Conservation (phyloP, 371 early-diverging fungal genomes). For the Gilbertella persicaria region DNA sequence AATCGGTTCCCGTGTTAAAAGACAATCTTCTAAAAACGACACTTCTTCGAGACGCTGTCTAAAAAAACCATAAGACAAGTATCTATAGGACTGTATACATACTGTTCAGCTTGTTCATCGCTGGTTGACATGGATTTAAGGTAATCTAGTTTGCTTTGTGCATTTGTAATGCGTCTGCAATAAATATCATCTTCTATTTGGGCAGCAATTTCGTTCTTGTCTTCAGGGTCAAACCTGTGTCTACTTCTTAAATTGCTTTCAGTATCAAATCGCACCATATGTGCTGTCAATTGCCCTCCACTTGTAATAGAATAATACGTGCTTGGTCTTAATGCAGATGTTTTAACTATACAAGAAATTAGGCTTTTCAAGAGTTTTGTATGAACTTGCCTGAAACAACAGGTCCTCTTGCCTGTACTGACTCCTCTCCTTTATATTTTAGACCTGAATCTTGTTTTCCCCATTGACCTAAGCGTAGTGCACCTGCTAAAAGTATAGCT, state of each 20-base stretch:
- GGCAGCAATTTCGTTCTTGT: constrained; percentile 18
- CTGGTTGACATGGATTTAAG: constrained; percentile 8
- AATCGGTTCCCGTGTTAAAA: constrained; percentile 10
- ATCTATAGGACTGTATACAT: not conserved
- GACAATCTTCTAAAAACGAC: constrained; percentile 21
- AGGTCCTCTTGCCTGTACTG: constrained; percentile 26
- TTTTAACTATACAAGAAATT: constrained; percentile 10
- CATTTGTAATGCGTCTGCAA: constrained; percentile 20
- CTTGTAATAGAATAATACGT: constrained; percentile 34
- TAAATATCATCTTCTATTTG: constrained; percentile 37
- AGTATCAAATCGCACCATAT: constrained; percentile 29
- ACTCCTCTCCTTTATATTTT: constrained; percentile 27
- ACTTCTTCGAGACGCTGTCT: constrained; percentile 24
- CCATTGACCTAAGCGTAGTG: constrained; percentile 40
- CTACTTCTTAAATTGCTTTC: constrained; percentile 17
- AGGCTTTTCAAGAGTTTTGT: not conserved
- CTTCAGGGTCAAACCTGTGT: constrained; percentile 22
- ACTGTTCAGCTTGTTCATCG: constrained; percentile 6
- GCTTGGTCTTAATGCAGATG: constrained; percentile 24
- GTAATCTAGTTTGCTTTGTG: constrained; percentile 22
- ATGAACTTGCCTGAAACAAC: constrained; percentile 24
- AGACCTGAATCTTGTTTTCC: constrained; percentile 23
- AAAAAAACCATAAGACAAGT: not conserved
- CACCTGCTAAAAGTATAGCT: constrained; percentile 25
- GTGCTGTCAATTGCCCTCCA: constrained; percentile 33